Conservation (phyloP, 352 stramenopile species). For the Globisporangium echinulatum region DNA sequence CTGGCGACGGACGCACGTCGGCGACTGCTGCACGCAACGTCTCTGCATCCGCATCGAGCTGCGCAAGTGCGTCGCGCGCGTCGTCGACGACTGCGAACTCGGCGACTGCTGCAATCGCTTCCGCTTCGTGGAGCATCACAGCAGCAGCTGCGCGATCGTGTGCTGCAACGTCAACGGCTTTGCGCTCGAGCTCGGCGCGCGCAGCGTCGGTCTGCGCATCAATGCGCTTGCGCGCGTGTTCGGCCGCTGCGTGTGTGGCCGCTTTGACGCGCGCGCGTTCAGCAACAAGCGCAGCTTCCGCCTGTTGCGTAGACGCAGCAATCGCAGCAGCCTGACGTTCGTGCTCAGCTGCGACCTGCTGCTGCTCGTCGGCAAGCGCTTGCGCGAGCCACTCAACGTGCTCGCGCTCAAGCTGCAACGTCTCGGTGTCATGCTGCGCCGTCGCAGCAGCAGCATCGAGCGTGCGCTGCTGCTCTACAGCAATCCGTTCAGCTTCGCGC, state of each 20-base stretch:
- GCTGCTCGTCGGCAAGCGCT: background rate
- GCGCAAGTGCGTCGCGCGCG: background rate
- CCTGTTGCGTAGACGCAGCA: background rate
- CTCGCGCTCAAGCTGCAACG: background rate
- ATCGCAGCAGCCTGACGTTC: background rate
- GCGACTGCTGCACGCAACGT: background rate
- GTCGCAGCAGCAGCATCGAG: background rate
- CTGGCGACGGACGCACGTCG: too few species aligned
- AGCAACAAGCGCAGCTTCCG: background rate
- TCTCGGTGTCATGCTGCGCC: background rate
- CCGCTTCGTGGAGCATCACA: background rate
- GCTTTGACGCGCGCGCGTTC: background rate
- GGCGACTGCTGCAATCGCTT: background rate
- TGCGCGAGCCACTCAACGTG: background rate
- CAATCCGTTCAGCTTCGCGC: background rate
- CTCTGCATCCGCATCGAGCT: conserved; percentile 4
- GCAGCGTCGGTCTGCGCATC: conserved; percentile 5
- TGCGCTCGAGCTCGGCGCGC: conserved; percentile 1
- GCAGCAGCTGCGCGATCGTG: background rate
- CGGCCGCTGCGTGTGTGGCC: conserved; percentile 18
- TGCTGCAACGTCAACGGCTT: conserved; percentile 1
- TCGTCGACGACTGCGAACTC: conserved; percentile 4
- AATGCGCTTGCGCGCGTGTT: conserved; percentile 10
- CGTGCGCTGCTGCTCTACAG: background rate
- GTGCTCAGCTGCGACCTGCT: background rate